Evolutionary conservation across 371 early-diverging fungal genomes (phyloP).

Genomic region (Rhizopus sp.): DNA sequence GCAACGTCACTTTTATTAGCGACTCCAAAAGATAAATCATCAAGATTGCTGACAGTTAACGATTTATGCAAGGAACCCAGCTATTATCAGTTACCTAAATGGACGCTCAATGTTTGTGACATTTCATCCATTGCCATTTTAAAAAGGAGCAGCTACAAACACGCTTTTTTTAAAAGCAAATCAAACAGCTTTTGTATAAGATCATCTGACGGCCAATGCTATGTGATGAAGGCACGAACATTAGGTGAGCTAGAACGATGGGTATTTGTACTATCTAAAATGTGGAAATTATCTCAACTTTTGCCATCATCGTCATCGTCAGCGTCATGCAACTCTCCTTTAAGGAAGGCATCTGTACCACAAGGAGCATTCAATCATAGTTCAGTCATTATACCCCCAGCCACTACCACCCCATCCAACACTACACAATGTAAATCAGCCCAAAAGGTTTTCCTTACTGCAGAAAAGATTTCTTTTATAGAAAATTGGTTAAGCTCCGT

Average conservation of each 20-base stretch:
- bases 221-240: conserved; percentile 29
- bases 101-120: conserved; percentile 25
- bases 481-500: not conserved
- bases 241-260: conserved; percentile 34
- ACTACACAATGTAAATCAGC: not conserved
- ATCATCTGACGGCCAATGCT: conserved; percentile 21
- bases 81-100: conserved; percentile 31
- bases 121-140: conserved; percentile 30
- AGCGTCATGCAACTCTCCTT: too few relatives aligned
- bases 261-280: conserved; percentile 34
- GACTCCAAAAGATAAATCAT: conserved; percentile 19
- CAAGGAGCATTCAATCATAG: too few relatives aligned
- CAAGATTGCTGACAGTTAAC: not conserved
- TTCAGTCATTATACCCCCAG: too few relatives aligned
- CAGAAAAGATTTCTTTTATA: not conserved
- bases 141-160: conserved; percentile 4
- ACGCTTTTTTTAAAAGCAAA: conserved; percentile 5
- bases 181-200: conserved; percentile 26
- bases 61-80: conserved; percentile 6
- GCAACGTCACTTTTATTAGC: conserved; percentile 20
- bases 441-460: not conserved
- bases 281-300: conserved; percentile 20
- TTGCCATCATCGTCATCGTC: not conserved
- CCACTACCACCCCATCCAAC: too few relatives aligned
- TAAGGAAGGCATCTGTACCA: too few relatives aligned